A percentile compares a stretch with the other conserved stretches of the same genome.
Conservation (phyloP, 148 eudicot species). For the Amaranthus palmeri region DNA sequence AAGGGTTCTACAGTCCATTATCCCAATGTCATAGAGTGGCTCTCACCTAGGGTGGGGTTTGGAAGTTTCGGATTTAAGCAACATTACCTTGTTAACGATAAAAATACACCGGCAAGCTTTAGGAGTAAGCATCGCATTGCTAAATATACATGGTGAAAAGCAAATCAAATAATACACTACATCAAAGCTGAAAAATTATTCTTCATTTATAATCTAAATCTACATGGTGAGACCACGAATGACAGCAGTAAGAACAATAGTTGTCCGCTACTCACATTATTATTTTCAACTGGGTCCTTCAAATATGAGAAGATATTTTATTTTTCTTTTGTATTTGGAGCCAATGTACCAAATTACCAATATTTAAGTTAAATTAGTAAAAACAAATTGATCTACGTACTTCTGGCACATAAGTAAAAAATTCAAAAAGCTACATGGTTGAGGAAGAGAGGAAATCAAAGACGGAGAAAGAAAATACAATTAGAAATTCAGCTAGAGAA, state of each 20-base stretch:
- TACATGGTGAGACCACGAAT: neutral
- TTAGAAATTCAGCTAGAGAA: too few species aligned
- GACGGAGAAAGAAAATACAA: too few species aligned
- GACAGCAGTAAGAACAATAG: neutral
- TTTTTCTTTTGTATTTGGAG: neutral
- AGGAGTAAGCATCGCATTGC: neutral
- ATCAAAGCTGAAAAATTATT: neutral
- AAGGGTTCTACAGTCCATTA: conserved; percentile 1
- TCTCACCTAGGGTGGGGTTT: too few species aligned
- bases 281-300: neutral
- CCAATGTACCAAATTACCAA: neutral
- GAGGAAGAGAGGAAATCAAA: too few species aligned
- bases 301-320: neutral
- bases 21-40: too few species aligned
- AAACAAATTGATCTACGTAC: neutral
- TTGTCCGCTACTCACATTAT: neutral
- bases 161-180: neutral
- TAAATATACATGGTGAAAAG: neutral
- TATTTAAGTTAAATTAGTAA: neutral
- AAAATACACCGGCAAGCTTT: neutral
- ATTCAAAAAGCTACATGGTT: too few species aligned
- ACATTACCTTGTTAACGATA: neutral
- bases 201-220: neutral
- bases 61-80: too few species aligned
- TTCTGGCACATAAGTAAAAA: neutral